These are phyloP conservation scores for Rubus idaeus DNA, from an alignment of 306 rosid species.

Conservation along the genomic window DNA sequence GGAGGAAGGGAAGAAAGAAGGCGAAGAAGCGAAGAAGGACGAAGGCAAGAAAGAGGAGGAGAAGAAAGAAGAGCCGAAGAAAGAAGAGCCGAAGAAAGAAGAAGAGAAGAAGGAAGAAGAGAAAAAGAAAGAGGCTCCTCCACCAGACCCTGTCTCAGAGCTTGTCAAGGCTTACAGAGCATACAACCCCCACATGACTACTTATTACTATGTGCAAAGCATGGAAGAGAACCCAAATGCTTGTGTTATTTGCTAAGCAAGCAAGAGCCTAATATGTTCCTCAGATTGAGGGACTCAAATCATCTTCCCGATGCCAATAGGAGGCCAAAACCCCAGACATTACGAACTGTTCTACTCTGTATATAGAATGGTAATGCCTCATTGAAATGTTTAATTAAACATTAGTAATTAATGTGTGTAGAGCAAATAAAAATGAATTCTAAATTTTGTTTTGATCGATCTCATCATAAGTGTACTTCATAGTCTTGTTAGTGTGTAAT, in stretches of 20 bases:
- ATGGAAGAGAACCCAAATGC: constrained; percentile 94
- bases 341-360: constrained; percentile 36
- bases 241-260: constrained; percentile 61
- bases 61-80: constrained; percentile 45
- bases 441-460: constrained; percentile 29
- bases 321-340: constrained; percentile 25
- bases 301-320: constrained; percentile 18
- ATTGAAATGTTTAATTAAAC: constrained; percentile 29
- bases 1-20: constrained; percentile 62
- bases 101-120: constrained; percentile 46
- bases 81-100: constrained; percentile 48
- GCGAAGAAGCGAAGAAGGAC: constrained; percentile 37
- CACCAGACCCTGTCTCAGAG: constrained; percentile 62
- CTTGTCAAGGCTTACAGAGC: constrained; percentile 62
- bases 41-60: constrained; percentile 45
- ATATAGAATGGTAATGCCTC: constrained; percentile 45
- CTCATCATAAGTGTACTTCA: constrained; percentile 13
- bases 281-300: constrained; percentile 19
- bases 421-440: constrained; percentile 42
- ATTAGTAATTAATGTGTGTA: constrained; percentile 35
- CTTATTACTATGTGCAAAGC: constrained; percentile 73
- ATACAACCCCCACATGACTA: constrained; percentile 64
- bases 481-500: background rate
- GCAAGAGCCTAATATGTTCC: background rate
- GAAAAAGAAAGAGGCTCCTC: constrained; percentile 39